A percentile compares a stretch with the other conserved stretches of the same genome.
Evolutionary conservation across 495 filamentous ascomycete genomes (phyloP).

Genomic region (Bathelium albidoporum): DNA sequence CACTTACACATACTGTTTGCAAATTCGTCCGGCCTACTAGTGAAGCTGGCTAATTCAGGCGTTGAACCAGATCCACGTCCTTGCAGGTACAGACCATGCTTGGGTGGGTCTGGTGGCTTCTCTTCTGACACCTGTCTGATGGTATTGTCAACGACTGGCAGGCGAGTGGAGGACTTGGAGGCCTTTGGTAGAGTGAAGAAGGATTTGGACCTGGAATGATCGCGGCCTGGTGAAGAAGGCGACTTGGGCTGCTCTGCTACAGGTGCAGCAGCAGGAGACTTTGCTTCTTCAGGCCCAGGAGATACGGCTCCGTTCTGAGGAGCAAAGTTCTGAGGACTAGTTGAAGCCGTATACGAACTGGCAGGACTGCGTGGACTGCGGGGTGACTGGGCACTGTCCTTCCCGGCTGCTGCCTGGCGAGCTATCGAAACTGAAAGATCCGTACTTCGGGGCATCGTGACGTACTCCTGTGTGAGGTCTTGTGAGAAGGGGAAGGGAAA

Average conservation of each 20-base stretch:
- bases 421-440: neutral
- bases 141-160: neutral
- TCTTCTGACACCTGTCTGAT: constrained; percentile 20
- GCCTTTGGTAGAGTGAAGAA: constrained; percentile 8
- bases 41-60: constrained; percentile 22
- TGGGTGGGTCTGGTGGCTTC: neutral
- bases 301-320: neutral
- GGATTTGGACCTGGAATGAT: neutral
- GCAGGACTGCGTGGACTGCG: constrained; percentile 8
- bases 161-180: neutral
- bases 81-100: neutral
- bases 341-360: neutral
- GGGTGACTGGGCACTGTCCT: neutral
- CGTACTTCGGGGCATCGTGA: neutral
- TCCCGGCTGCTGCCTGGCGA: neutral
- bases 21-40: neutral
- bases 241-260: neutral
- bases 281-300: neutral
- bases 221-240: neutral
- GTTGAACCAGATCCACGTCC: constrained; percentile 27
- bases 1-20: neutral
- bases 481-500: neutral
- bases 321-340: neutral
- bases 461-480: neutral
- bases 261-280: neutral